A percentile compares a stretch with the other conserved stretches of the same genome.
Evolutionary conservation across 257 asterid genomes (phyloP).

Genomic region (Pogostemon cablin): DNA sequence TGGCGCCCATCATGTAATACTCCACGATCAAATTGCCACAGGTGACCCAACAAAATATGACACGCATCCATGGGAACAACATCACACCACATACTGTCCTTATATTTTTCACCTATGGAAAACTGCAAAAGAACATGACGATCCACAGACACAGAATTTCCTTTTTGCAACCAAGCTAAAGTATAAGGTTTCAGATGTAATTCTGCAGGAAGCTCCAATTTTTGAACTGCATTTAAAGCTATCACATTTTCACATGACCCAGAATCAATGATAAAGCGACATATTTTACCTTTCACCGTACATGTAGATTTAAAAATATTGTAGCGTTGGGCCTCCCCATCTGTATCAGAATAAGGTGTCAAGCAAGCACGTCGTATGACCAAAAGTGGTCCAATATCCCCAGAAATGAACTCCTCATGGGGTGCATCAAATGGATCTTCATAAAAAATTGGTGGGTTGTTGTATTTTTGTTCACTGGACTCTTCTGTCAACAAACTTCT

Average conservation of each 20-base stretch:
- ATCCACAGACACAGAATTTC: neutral
- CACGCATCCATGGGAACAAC: constrained; percentile 2
- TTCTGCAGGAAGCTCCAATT: neutral
- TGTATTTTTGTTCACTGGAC: too few relatives aligned
- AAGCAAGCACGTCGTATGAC: neutral
- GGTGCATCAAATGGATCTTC: too few relatives aligned
- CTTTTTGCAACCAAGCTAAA: neutral
- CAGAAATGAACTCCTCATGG: too few relatives aligned
- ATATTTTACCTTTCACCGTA: neutral
- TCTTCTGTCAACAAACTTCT: too few relatives aligned
- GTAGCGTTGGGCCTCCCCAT: neutral
- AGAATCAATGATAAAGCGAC: neutral
- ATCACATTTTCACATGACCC: neutral
- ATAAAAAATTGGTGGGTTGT: too few relatives aligned
- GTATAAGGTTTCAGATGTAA: neutral
- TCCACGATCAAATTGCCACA: neutral
- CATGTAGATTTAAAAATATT: neutral
- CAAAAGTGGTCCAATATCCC: neutral
- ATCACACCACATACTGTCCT: neutral
- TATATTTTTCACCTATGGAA: neutral
- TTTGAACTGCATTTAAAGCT: neutral
- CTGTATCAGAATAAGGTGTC: neutral
- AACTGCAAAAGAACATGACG: neutral
- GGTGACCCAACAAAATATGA: neutral
- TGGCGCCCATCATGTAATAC: neutral